Evolutionary conservation across 805 yeast species (phyloP).

Genomic region (Isabelozyma rhagii): DNA sequence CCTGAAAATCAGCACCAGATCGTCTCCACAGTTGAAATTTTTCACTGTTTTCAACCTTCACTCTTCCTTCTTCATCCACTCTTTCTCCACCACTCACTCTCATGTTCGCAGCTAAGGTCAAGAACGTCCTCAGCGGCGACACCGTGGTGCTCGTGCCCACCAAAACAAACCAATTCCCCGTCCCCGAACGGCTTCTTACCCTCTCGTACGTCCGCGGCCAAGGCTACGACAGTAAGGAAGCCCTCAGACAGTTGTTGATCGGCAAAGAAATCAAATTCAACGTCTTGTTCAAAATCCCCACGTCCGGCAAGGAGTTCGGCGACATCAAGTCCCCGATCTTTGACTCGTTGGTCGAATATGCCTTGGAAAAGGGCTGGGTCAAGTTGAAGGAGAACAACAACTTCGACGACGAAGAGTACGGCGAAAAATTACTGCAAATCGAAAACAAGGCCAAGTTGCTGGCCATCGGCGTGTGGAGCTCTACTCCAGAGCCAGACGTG

Average conservation of each 20-base stretch:
- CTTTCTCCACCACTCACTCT: background rate
- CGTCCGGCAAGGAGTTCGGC: constrained; percentile 63
- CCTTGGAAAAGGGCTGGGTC: constrained; percentile 58
- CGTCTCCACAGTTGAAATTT: no score
- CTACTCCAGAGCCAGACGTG: constrained; percentile 6
- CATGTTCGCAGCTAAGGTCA: constrained; percentile 54
- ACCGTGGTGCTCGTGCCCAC: constrained; percentile 60
- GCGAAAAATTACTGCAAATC: constrained; percentile 32
- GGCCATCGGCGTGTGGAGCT: constrained; percentile 57
- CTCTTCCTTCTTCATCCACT: background rate
- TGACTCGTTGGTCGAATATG: constrained; percentile 53
- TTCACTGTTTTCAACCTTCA: background rate
- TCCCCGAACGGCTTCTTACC: constrained; percentile 58
- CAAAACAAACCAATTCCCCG: constrained; percentile 37
- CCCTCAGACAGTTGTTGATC: constrained; percentile 55
- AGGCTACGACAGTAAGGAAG: constrained; percentile 61
- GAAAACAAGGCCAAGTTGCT: constrained; percentile 51
- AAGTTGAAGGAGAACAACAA: constrained; percentile 50
- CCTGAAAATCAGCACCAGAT: no score
- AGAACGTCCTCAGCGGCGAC: constrained; percentile 69
- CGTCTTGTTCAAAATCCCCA: constrained; percentile 50
- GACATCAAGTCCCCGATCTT: constrained; percentile 65
- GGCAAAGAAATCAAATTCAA: constrained; percentile 63
- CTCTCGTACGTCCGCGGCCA: constrained; percentile 62
- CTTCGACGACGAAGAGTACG: constrained; percentile 42